Evolutionary conservation across 331 rosid genomes (phyloP).

Genomic region (Cucumis variabilis): DNA sequence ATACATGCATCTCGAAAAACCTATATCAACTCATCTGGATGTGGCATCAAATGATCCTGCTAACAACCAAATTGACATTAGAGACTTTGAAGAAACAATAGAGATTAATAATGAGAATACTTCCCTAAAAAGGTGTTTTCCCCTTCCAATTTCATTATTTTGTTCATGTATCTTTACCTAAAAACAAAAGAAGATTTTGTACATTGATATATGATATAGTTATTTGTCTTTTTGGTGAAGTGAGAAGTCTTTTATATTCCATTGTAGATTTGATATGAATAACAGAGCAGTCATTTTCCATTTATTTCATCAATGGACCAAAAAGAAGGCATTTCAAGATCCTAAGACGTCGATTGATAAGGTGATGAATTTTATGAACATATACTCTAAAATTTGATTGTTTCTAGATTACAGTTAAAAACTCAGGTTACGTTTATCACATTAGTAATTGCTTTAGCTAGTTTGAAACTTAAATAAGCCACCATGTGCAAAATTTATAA

Average conservation of each 20-base stretch:
- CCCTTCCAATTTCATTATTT: slow-evolving; percentile 32
- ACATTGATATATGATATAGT: slow-evolving; percentile 12
- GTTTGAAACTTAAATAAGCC: slow-evolving; percentile 1
- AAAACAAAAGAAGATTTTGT: not conserved
- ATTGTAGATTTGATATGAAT: slow-evolving; percentile 72
- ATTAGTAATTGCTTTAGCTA: slow-evolving; percentile 15
- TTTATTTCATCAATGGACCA: slow-evolving; percentile 92
- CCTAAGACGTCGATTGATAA: slow-evolving; percentile 91
- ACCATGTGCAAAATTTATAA: not conserved
- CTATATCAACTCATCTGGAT: slow-evolving; percentile 46
- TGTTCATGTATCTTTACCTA: not conserved
- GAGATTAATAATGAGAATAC: slow-evolving; percentile 53
- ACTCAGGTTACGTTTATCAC: not conserved
- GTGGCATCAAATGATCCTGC: slow-evolving; percentile 44
- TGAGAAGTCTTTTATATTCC: slow-evolving; percentile 31
- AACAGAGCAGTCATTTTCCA: slow-evolving; percentile 82
- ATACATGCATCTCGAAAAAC: slow-evolving; percentile 32
- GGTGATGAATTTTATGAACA: slow-evolving; percentile 49
- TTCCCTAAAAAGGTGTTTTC: slow-evolving; percentile 79
- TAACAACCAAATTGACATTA: slow-evolving; percentile 39
- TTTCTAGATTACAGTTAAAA: not conserved
- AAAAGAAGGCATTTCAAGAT: slow-evolving; percentile 93
- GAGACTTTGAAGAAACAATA: slow-evolving; percentile 52
- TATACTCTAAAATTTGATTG: not conserved
- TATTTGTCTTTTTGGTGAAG: slow-evolving; percentile 20